These are phyloP conservation scores for Chaetomium strumarium DNA, from an alignment of 2,329 filamentous ascomycete species.

Conservation along the genomic window DNA sequence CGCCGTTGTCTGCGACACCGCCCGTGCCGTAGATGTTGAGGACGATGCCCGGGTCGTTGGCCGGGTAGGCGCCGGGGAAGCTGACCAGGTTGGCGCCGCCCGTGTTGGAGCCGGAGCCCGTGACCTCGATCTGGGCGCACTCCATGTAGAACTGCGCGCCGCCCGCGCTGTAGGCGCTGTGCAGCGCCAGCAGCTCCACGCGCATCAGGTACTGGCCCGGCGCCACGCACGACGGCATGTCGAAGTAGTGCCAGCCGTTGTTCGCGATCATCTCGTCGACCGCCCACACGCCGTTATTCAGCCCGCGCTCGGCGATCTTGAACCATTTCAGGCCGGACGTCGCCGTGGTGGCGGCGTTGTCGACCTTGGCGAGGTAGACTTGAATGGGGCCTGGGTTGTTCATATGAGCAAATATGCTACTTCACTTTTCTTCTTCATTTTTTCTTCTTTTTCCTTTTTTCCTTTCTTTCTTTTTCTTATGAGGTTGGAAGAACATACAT, in stretches of 20 bases:
- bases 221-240: slow-evolving; percentile 34
- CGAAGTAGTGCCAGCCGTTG: slow-evolving; percentile 39
- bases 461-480: too few relatives aligned
- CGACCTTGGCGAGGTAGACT: slow-evolving; percentile 44
- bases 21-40: slow-evolving; percentile 31
- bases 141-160: slow-evolving; percentile 36
- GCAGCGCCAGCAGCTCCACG: slow-evolving; percentile 36
- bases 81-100: slow-evolving; percentile 26
- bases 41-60: slow-evolving; percentile 31
- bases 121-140: slow-evolving; percentile 32
- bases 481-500: neutral
- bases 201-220: slow-evolving; percentile 39
- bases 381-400: slow-evolving; percentile 39
- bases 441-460: too few relatives aligned
- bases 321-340: slow-evolving; percentile 41
- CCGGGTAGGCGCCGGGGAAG: slow-evolving; percentile 33
- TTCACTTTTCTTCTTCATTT: too few relatives aligned
- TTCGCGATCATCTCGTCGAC: slow-evolving; percentile 44
- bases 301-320: slow-evolving; percentile 44
- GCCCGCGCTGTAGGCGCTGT: slow-evolving; percentile 31
- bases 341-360: slow-evolving; percentile 38
- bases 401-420: slow-evolving; percentile 8
- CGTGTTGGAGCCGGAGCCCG: slow-evolving; percentile 27
- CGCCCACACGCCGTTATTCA: slow-evolving; percentile 37
- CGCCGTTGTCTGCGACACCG: slow-evolving; percentile 29